Evolutionary conservation across 2,329 filamentous ascomycete species (phyloP).

Genomic region (Drechslera avenae): DNA sequence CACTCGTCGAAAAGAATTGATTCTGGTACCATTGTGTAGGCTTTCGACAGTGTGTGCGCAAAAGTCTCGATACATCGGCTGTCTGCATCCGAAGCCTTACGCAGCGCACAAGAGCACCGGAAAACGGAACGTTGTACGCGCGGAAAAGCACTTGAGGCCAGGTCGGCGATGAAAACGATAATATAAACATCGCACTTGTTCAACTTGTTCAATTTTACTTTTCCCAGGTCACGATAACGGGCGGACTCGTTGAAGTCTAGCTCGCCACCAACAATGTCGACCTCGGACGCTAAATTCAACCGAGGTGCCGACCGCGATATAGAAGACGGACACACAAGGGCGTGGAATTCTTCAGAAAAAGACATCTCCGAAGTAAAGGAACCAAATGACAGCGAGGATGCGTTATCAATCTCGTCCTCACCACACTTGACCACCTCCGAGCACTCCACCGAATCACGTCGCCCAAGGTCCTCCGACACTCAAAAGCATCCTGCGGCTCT

Average conservation of each 20-base stretch:
- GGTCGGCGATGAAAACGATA: too few relatives aligned
- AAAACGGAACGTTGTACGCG: too few relatives aligned
- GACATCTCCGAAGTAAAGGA: slow-evolving; percentile 3
- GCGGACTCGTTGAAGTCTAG: neutral
- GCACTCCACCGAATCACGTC: slow-evolving; percentile 17
- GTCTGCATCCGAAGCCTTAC: too few relatives aligned
- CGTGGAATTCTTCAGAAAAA: slow-evolving; percentile 8
- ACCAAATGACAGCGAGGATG: slow-evolving; percentile 17
- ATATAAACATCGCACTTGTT: too few relatives aligned
- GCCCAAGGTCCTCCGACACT: neutral
- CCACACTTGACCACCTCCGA: slow-evolving; percentile 29
- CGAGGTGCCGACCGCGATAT: slow-evolving; percentile 2
- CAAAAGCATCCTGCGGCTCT: slow-evolving; percentile 25
- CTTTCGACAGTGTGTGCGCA: too few relatives aligned
- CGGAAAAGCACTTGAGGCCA: too few relatives aligned
- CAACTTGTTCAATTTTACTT: neutral
- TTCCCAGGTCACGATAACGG: neutral
- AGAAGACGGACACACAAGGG: neutral
- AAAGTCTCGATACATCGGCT: too few relatives aligned
- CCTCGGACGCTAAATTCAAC: neutral
- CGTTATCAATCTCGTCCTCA: slow-evolving; percentile 31
- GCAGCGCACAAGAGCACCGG: too few relatives aligned
- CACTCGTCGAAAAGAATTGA: too few relatives aligned
- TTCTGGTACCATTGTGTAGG: too few relatives aligned
- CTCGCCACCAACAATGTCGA: slow-evolving; percentile 4